phyloP scores from a whole-genome alignment of 116 monocot genomes.

The Dioscorea cayenensis region DNA sequence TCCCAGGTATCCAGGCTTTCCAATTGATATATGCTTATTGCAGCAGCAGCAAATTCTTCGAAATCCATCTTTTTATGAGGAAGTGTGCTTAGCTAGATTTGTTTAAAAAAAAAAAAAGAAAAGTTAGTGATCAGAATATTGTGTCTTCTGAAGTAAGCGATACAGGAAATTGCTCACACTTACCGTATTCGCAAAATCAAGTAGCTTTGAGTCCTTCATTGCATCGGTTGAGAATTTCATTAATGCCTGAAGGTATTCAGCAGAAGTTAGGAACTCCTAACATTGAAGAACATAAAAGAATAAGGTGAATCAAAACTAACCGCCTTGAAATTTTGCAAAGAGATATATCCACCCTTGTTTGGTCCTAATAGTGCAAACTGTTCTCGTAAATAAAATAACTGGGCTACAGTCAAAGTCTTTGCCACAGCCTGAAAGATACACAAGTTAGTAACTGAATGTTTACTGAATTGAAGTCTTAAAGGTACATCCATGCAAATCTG shows the following conservation, averaged over 20 bases:
- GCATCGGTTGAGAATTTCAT: constrained; percentile 64
- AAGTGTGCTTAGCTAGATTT: constrained; percentile 51
- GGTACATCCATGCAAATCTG: no score
- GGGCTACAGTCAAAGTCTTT: constrained; percentile 40
- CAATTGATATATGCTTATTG: constrained; percentile 59
- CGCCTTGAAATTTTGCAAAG: constrained; percentile 54
- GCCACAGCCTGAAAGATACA: constrained; percentile 39
- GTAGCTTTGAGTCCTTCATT: constrained; percentile 70
- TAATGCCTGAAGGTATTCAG: constrained; percentile 32
- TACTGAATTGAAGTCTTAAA: not conserved
- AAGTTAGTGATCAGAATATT: not conserved
- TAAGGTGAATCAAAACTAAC: constrained; percentile 16
- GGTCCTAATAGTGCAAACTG: constrained; percentile 57
- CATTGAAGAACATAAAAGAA: not conserved
- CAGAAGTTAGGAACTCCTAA: not conserved
- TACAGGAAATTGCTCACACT: not conserved
- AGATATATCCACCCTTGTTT: constrained; percentile 65
- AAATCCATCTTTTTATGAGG: constrained; percentile 66
- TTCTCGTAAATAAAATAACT: constrained; percentile 47
- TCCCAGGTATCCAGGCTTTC: constrained; percentile 71
- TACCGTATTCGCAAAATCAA: constrained; percentile 64
- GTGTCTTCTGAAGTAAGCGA: not conserved
- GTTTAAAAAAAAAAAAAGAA: not conserved
- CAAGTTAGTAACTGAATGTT: not conserved
- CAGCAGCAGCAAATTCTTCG: constrained; percentile 68